A percentile compares a stretch with the other conserved stretches of the same genome.
Conservation (phyloP, 2,329 filamentous ascomycete species). For the Alternaria consortialis region DNA sequence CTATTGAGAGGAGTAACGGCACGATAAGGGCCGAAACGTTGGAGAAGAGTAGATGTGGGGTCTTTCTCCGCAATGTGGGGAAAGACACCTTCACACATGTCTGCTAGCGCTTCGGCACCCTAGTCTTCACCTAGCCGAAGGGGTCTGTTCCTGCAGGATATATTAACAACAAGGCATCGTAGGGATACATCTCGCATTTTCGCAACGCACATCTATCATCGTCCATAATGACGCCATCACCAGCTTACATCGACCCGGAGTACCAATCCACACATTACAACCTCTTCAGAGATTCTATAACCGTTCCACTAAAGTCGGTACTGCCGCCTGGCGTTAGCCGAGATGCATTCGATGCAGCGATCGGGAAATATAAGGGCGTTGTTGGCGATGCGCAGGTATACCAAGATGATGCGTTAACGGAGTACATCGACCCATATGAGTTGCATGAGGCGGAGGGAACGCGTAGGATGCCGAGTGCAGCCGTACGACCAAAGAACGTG, state of each 20-base stretch:
- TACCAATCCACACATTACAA: conserved; percentile 56
- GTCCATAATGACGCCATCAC: conserved; percentile 22
- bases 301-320: conserved; percentile 47
- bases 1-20: not conserved
- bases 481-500: conserved; percentile 49
- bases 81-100: conserved; percentile 5
- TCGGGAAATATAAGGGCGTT: conserved; percentile 46
- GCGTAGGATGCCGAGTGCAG: conserved; percentile 56
- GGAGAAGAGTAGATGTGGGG: conserved; percentile 22
- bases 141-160: conserved; percentile 6
- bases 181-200: not conserved
- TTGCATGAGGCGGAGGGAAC: conserved; percentile 52
- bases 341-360: conserved; percentile 51
- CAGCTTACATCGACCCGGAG: conserved; percentile 50
- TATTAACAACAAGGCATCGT: not conserved
- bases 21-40: conserved; percentile 1
- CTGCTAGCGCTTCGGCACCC: not conserved
- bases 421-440: conserved; percentile 61
- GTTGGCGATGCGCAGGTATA: conserved; percentile 55
- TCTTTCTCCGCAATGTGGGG: conserved; percentile 30
- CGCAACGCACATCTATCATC: not conserved
- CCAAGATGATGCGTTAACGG: conserved; percentile 50
- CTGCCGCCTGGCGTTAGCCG: conserved; percentile 54
- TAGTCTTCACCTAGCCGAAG: not conserved
- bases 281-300: conserved; percentile 55